Base-by-base conservation (phyloP, 768 basidiomycete species). In the Saitozyma sp. region DNA sequence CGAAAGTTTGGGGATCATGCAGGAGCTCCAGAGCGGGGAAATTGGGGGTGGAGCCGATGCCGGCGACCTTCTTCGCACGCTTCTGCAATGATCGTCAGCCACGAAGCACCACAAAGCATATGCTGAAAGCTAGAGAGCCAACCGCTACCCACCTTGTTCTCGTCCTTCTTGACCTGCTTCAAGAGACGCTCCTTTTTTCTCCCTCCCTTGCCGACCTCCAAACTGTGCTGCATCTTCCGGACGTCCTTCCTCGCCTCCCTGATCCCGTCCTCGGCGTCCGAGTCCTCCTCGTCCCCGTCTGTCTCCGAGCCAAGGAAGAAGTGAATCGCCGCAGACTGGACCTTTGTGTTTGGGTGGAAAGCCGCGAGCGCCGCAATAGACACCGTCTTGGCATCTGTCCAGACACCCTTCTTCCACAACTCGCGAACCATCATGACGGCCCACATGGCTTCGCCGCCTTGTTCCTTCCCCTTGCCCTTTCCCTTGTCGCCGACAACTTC, bases 1-100 rank as follows among this genome's bases (percentile, higher is more conserved):
- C 88, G 75, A 98, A 98, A 0, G 89, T 89, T 79, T 99, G 95
- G 2, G 96, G 92, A 75, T 99, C 96, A 69, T 94, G 86, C 51
- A 99, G 84, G 14, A 97, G 86, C 71, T 96, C 90, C 41, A 98
- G 81, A 29, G 93, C 95, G 2, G 94, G 88, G 75, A 97, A 97
- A 77, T 97, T 97, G 39, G 73, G 65, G 8, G 65, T 71, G 20
- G 67, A 68, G 6, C 68, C 69, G 8, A 87, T 80, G 6, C 70
- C 74, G 50, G 74, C 74, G n/a, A 70, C 74, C 53, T 75, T 74
- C 45, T 76, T 70, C 68, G 80, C 77, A 20, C 77, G 72, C 74
- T 80, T 79, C 68, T 80, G 61, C 9, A 14, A 20, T 13, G n/a
- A 38, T n/a, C 54, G 56, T 65, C 51, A 64, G 56, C 56, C 5